These are phyloP conservation scores for Vitellaria paradoxa DNA, from an alignment of 179 eudicot genomes.

Conservation along the genomic window DNA sequence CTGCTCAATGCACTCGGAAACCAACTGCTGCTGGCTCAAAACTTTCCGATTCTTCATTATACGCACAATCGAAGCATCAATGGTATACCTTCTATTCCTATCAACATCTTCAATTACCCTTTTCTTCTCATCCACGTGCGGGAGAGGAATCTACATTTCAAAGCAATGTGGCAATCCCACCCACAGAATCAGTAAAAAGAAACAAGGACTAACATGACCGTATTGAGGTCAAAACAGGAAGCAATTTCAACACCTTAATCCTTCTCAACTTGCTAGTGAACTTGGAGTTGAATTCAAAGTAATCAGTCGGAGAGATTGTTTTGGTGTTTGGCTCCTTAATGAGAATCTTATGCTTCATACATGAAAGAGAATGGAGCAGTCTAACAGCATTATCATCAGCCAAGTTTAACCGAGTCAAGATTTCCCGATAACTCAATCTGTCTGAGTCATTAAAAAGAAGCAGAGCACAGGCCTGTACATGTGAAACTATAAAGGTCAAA, in stretches of 20 bases:
- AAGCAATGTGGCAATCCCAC: neutral
- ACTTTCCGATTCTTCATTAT: conserved; percentile 54
- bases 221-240: neutral
- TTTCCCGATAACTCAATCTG: conserved; percentile 50
- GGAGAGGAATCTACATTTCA: conserved; percentile 43
- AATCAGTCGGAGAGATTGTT: conserved; percentile 41
- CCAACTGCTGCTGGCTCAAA: conserved; percentile 52
- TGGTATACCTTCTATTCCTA: conserved; percentile 47
- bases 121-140: conserved; percentile 53
- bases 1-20: conserved; percentile 69
- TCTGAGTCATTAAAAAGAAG: conserved; percentile 51
- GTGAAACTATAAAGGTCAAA: neutral
- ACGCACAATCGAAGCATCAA: conserved; percentile 53
- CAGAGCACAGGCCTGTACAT: conserved; percentile 41
- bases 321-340: conserved; percentile 53
- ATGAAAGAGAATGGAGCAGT: conserved; percentile 56
- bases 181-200: no score
- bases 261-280: conserved; percentile 65
- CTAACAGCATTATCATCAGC: conserved; percentile 49
- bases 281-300: conserved; percentile 55
- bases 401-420: conserved; percentile 45
- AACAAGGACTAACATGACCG: neutral
- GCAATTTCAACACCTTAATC: conserved; percentile 37
- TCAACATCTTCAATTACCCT: conserved; percentile 56
- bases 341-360: conserved; percentile 55